Percentiles rank a stretch among this genome's conserved stretches.
Conservation (phyloP, 441 rosid genomes). For the Corymbia calophylla region DNA sequence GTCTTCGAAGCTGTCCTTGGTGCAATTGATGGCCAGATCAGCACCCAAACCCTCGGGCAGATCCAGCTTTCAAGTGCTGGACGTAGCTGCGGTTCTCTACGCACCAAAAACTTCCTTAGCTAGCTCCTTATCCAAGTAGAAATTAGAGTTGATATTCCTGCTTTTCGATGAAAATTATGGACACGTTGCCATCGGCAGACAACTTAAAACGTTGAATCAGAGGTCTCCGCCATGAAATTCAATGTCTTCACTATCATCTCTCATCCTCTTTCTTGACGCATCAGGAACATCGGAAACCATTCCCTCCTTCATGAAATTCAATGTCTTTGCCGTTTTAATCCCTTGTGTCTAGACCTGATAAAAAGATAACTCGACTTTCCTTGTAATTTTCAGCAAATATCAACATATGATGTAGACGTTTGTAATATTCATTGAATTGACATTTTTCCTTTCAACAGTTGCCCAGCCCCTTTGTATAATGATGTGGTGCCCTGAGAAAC, state of each 20-base stretch:
- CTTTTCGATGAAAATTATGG: background rate
- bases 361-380: too few relatives aligned
- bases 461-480: too few relatives aligned
- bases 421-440: too few relatives aligned
- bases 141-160: background rate
- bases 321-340: too few relatives aligned
- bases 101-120: background rate
- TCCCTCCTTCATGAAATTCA: background rate
- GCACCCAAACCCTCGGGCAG: background rate
- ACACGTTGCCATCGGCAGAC: background rate
- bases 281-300: background rate
- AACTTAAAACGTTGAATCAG: background rate
- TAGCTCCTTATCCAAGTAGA: background rate
- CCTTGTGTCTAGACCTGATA: too few relatives aligned
- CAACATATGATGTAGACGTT: too few relatives aligned
- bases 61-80: background rate
- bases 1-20: background rate
- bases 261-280: background rate
- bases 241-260: background rate
- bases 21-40: background rate
- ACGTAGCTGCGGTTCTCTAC: too few relatives aligned
- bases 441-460: too few relatives aligned
- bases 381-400: too few relatives aligned
- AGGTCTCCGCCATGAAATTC: background rate
- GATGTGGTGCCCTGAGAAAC: too few relatives aligned